Percentiles rank a stretch among this genome's conserved stretches.
Conservation (phyloP, 768 basidiomycete species). For the Pisolithus albus region DNA sequence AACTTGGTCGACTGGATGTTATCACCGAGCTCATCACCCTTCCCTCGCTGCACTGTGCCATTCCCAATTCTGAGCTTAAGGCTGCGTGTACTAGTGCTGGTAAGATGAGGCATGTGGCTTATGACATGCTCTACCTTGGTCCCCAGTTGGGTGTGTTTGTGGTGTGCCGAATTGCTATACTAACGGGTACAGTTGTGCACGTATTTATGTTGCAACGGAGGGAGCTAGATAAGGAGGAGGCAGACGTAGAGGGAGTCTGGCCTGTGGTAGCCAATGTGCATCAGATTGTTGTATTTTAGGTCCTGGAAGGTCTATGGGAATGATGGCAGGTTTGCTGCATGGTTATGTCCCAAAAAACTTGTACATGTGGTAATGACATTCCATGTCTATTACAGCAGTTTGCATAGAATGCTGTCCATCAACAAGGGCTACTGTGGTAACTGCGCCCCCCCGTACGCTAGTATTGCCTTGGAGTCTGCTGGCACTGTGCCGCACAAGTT, state of each 20-base stretch:
- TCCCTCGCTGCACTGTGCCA: slow-evolving; percentile 17
- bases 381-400: too few relatives aligned
- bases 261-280: slow-evolving; percentile 23
- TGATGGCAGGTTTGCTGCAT: too few relatives aligned
- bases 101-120: slow-evolving; percentile 12
- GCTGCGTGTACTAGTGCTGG: not conserved
- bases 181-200: slow-evolving; percentile 18
- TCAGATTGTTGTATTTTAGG: slow-evolving; percentile 26
- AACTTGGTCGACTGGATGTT: slow-evolving; percentile 23
- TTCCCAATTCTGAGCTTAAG: not conserved
- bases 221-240: slow-evolving; percentile 25
- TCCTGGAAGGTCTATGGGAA: slow-evolving; percentile 1
- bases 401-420: too few relatives aligned
- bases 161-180: slow-evolving; percentile 14
- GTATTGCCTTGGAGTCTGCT: too few relatives aligned
- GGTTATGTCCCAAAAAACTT: too few relatives aligned
- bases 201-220: slow-evolving; percentile 26
- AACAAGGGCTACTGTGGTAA: too few relatives aligned
- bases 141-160: slow-evolving; percentile 21
- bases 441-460: too few relatives aligned
- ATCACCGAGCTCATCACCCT: slow-evolving; percentile 18
- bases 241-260: slow-evolving; percentile 23
- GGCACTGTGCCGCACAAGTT: too few relatives aligned
- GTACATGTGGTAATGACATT: too few relatives aligned
- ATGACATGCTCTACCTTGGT: slow-evolving; percentile 28